Evolutionary conservation across 2,329 filamentous ascomycete genomes (phyloP), one percentile per base, ranked within the genome.

Genomic region (Elsinoe batatas): DNA sequence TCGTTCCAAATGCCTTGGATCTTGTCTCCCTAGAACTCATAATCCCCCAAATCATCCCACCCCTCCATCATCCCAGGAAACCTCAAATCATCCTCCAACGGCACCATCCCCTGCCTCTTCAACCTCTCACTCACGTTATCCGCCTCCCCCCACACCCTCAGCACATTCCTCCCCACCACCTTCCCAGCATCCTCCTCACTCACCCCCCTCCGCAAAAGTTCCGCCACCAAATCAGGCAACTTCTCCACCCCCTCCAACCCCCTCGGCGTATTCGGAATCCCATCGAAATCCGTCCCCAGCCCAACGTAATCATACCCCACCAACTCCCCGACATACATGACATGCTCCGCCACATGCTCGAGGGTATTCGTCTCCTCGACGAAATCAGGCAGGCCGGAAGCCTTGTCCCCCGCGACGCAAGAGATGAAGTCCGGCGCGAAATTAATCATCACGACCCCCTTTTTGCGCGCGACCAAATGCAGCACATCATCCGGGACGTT

Each of bases 291-390:
- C 53, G 86, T 90, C 0, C 91, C 91, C 15, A 96, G 71, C 0
- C 91, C 91, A 13, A 96, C 89, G 67, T 95, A 80, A 38, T 91
- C 86, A 63, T 86, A 96, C 2, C 91, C 91, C 58, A 95, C 88
- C 32, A 85, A 72, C 44, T 87, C 75, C 2, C 88, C 91, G 61
- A 96, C 91, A 66, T 97, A 79, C 60, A 81, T 76, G 58, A 96
- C 85, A 68, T 96, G 91, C 59, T 83, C 77, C 1, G 82, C 88
- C 1, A 95, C 88, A 58, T 91, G 87, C 18, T 77, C 76, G 35
- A 97, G 69, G 0, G 88, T 95, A 7, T 82, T 81, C 60, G 91
- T 85, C 51, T 75, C 73, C 0, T 83, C 79, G 53, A 85, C 82
- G 57, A 79, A 79, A 12, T 84, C 78, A 0, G 89, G 88, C 4